These are phyloP conservation scores for Hippophae gyantsensis DNA, from an alignment of 306 rosid genomes.

Conservation along the genomic window DNA sequence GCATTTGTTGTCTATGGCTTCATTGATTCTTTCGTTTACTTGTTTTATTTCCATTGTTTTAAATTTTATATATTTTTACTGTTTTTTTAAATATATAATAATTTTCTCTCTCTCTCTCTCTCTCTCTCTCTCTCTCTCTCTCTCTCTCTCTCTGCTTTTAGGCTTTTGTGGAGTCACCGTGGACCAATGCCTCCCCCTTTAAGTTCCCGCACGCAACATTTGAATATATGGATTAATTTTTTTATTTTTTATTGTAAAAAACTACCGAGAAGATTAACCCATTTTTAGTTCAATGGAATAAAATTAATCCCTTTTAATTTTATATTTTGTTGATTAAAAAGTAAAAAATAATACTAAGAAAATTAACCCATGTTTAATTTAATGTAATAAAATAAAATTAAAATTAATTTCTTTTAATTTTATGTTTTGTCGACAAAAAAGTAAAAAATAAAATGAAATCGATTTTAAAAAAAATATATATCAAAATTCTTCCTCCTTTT, in stretches of 20 bases:
- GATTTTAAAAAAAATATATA: no score
- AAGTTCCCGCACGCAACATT: conserved; percentile 47
- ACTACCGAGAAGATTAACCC: no score
- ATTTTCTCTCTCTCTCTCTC: not conserved
- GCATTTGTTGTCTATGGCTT: conserved; percentile 27
- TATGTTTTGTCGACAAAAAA: no score
- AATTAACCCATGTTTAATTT: no score
- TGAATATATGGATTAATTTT: conserved; percentile 5
- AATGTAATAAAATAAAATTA: no score
- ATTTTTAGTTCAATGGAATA: no score
- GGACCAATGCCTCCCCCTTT: conserved; percentile 29
- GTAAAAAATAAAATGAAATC: no score
- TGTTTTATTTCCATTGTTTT: conserved; percentile 4
- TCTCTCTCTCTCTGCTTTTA: not conserved
- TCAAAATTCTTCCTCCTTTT: no score
- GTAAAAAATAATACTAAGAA: no score
- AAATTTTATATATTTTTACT: not conserved
- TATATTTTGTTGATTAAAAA: no score
- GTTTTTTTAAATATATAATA: conserved; percentile 4
- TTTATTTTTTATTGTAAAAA: not conserved
- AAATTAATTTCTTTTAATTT: no score
- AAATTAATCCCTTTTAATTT: no score
- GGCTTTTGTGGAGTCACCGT: conserved; percentile 12
- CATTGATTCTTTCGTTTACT: conserved; percentile 14
- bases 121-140: not conserved